Conservation (phyloP, 2,329 filamentous ascomycete species). For the Trichoderma pleuroti region DNA sequence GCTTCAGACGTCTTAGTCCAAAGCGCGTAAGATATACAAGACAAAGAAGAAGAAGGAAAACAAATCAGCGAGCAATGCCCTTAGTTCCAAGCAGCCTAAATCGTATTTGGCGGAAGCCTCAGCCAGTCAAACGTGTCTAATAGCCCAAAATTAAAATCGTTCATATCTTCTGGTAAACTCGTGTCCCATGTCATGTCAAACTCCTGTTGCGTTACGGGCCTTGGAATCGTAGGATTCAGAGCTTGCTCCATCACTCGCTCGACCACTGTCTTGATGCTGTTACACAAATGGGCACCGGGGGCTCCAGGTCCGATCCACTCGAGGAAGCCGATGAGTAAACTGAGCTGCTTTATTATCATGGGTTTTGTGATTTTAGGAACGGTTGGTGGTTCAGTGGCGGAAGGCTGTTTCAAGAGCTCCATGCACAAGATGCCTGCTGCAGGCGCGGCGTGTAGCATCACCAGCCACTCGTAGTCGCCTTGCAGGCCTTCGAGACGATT, state of each 20-base stretch:
- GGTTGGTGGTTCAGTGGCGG: neutral
- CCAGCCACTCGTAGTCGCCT: slow-evolving; percentile 46
- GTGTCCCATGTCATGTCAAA: slow-evolving; percentile 6
- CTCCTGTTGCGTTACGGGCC: neutral
- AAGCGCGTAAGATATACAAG: neutral
- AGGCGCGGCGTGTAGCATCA: slow-evolving; percentile 47
- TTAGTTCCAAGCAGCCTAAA: neutral
- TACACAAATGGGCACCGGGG: slow-evolving; percentile 44
- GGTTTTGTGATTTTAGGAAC: slow-evolving; percentile 34
- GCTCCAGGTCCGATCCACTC: slow-evolving; percentile 45
- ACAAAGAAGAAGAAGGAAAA: neutral
- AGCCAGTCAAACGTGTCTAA: slow-evolving; percentile 50
- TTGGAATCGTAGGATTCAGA: slow-evolving; percentile 24
- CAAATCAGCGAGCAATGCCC: neutral
- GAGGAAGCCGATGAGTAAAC: slow-evolving; percentile 46
- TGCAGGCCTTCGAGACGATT: slow-evolving; percentile 40
- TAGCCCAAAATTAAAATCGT: slow-evolving; percentile 45
- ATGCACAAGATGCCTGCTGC: slow-evolving; percentile 46
- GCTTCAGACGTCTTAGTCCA: neutral
- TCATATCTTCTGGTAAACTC: slow-evolving; percentile 4
- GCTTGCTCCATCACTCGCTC: slow-evolving; percentile 46
- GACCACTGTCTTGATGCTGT: slow-evolving; percentile 35
- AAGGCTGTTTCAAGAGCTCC: slow-evolving; percentile 39
- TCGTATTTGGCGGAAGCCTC: slow-evolving; percentile 17
- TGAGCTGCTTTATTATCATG: slow-evolving; percentile 50